Evolutionary conservation across 139 green algal genomes (phyloP), one percentile per base, ranked within the genome.

Genomic region (Closterium sp.): DNA sequence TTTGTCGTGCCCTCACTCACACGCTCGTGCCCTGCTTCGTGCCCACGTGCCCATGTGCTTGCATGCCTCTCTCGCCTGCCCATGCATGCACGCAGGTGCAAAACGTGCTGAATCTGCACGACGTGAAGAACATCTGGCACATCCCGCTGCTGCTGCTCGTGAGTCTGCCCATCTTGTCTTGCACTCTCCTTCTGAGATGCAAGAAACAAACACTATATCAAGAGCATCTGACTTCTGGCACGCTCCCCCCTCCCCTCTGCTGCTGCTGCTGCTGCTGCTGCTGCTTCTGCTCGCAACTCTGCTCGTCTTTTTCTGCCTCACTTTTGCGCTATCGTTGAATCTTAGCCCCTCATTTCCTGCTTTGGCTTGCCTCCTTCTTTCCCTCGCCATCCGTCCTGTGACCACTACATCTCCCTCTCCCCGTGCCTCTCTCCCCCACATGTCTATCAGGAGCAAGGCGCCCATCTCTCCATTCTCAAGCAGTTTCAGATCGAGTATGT

Each of bases 81-180:
- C 7, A 50, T 50, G 38, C 4, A 13, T 50, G 38, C 5, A 50
- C 38, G 62, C 89, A 94, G 90, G 22, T 91, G 24, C 27, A 91
- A 22, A 84, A 97, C 90, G 97, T 99, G 42, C 96, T 99, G 2
- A 99, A 97, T 32, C 97, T 99, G 94, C 97, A 98, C 93, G 97
- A 99, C 86, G 98, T 99, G 17, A 97, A 94, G 94, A 99, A 99
- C 96, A 99, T 99, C 92, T 99, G 98, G 98, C 97, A 98, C n/a
- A 97, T 99, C 38, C 97, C 97, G 2, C 91, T 98, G 50, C 87
- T 99, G 86, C 96, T 99, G 29, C 94, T 93, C 96, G 95, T 93
- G 93, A 90, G 34, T 91, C 13, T 50, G n/a, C n/a, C n/a, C n/a
- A n/a, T n/a, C n/a, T n/a, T n/a, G n/a, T n/a, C n/a, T n/a, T n/a